Evolutionary conservation across 805 yeast genomes (phyloP).

Genomic region (Saccharomyces jurei): DNA sequence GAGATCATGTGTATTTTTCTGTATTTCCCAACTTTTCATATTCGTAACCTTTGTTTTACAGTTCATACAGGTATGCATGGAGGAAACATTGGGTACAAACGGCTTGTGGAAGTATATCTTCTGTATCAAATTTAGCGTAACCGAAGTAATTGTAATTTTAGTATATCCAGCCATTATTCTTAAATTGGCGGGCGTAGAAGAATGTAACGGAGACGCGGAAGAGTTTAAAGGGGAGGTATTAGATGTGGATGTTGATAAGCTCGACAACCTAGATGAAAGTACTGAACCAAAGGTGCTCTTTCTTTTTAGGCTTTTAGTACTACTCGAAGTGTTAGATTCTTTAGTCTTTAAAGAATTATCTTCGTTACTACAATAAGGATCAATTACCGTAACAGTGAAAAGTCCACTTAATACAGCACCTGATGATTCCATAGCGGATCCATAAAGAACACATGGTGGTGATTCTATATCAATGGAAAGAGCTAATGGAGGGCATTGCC

Average conservation of each 20-base stretch:
- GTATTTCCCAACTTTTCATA: slow-evolving; percentile 83
- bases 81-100: slow-evolving; percentile 45
- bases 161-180: slow-evolving; percentile 29
- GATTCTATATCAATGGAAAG: slow-evolving; percentile 67
- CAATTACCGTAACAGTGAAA: slow-evolving; percentile 48
- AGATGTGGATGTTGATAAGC: slow-evolving; percentile 12
- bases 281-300: slow-evolving; percentile 12
- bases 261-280: slow-evolving; percentile 19
- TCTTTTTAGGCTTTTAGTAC: slow-evolving; percentile 9
- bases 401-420: slow-evolving; percentile 85
- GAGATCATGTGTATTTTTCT: slow-evolving; percentile 50
- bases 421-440: slow-evolving; percentile 64
- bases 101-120: slow-evolving; percentile 60
- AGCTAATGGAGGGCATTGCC: slow-evolving; percentile 33
- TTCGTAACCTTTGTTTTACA: slow-evolving; percentile 51
- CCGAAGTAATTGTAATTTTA: slow-evolving; percentile 46
- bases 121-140: slow-evolving; percentile 65
- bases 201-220: slow-evolving; percentile 14
- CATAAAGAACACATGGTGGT: slow-evolving; percentile 85
- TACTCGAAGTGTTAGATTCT: slow-evolving; percentile 11
- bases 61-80: slow-evolving; percentile 45
- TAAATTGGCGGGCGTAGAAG: slow-evolving; percentile 21
- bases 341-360: slow-evolving; percentile 4
- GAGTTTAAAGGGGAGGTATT: slow-evolving; percentile 16
- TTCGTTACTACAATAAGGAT: slow-evolving; percentile 16